These are phyloP conservation scores for Corrigiola litoralis DNA, from an alignment of 179 eudicot genomes.

Conservation along the genomic window DNA sequence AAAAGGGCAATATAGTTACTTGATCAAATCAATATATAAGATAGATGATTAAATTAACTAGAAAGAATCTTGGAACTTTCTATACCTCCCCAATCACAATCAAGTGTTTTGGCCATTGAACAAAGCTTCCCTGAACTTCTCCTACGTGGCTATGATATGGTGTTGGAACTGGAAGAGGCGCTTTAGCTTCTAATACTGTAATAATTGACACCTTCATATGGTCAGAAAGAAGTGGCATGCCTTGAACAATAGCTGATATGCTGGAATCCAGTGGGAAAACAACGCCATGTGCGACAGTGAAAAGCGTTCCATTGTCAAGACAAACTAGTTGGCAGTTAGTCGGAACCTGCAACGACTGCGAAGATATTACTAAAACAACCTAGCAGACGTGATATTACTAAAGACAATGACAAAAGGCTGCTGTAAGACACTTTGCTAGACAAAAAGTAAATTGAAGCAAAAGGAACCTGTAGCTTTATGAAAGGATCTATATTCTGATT, in stretches of 20 bases:
- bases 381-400: no score
- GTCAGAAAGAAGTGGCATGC: neutral
- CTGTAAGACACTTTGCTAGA: no score
- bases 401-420: no score
- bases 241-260: neutral
- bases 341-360: neutral
- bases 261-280: neutral
- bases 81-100: neutral
- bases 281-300: neutral
- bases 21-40: no score
- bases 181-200: neutral
- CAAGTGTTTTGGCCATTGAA: constrained; percentile 1
- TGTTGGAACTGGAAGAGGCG: neutral
- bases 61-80: no score
- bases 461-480: no score
- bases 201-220: neutral
- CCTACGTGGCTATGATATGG: neutral
- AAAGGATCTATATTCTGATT: neutral
- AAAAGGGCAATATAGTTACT: no score
- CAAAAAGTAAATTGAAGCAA: neutral
- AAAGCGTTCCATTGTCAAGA: neutral
- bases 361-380: neutral
- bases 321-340: neutral
- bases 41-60: no score
- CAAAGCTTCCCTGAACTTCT: neutral